phyloP scores from a whole-genome alignment of 225 moss, liverwort and hornwort genomes.

The Physcomitrellopsis africana region DNA sequence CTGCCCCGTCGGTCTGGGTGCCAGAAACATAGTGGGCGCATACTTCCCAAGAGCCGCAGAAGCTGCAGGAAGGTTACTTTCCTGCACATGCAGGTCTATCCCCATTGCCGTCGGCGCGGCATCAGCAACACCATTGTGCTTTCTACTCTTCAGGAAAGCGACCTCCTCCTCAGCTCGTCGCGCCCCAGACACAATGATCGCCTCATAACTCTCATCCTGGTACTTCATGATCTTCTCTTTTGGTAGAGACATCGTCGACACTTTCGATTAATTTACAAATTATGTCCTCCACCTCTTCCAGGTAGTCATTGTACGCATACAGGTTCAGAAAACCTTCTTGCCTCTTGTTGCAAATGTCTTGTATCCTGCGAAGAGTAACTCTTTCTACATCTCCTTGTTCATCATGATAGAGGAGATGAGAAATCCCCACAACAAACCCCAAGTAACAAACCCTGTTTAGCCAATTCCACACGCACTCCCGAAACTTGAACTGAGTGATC shows the following conservation, averaged over 20 bases:
- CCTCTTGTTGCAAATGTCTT: conserved; percentile 79
- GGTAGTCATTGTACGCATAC: conserved; percentile 84
- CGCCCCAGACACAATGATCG: conserved; percentile 56
- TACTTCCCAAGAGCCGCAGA: conserved; percentile 55
- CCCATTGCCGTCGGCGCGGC: conserved; percentile 14
- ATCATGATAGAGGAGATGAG: too few species aligned
- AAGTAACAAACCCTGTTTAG: too few species aligned
- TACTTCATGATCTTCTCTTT: conserved; percentile 51
- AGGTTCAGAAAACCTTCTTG: conserved; percentile 81
- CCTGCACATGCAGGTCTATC: conserved; percentile 41
- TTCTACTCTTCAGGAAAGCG: conserved; percentile 40
- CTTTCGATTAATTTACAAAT: conserved; percentile 66
- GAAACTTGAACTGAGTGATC: too few species aligned
- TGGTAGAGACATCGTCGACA: conserved; percentile 47
- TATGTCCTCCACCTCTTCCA: conserved; percentile 85
- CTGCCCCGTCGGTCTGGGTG: conserved; percentile 59
- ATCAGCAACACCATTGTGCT: conserved; percentile 19
- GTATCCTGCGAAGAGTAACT: conserved; percentile 72
- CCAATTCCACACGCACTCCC: too few species aligned
- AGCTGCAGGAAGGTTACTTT: conserved; percentile 14
- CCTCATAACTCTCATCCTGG: conserved; percentile 58
- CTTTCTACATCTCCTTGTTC: conserved; percentile 41
- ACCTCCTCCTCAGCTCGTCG: conserved; percentile 55
- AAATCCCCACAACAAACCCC: too few species aligned
- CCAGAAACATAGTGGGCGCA: conserved; percentile 68